phyloP scores from a whole-genome alignment of 495 filamentous ascomycete genomes.

The Jackrogersella minutella region DNA sequence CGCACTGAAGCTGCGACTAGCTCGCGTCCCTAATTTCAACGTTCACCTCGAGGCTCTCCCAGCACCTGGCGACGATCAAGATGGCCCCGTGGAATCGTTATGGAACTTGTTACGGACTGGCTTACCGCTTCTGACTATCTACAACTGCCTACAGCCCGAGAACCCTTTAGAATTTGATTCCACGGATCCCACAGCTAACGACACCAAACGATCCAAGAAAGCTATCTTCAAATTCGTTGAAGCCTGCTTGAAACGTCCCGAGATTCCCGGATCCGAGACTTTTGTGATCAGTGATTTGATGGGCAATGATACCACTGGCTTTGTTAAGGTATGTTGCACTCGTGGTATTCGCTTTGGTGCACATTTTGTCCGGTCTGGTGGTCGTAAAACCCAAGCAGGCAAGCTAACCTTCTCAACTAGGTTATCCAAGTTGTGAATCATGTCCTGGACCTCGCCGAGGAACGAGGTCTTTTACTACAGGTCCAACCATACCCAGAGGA shows the following conservation, averaged over 20 bases:
- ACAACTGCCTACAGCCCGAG: conserved; percentile 78
- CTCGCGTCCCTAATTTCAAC: conserved; percentile 84
- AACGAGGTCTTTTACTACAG: conserved; percentile 72
- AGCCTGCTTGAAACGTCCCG: conserved; percentile 69
- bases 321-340: conserved; percentile 77
- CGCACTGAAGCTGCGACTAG: conserved; percentile 78
- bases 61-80: conserved; percentile 62
- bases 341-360: neutral
- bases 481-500: conserved; percentile 57
- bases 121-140: conserved; percentile 85
- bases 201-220: conserved; percentile 70
- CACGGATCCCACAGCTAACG: conserved; percentile 62
- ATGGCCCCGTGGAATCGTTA: conserved; percentile 86
- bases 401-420: conserved; percentile 41
- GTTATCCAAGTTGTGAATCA: conserved; percentile 80
- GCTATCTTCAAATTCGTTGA: conserved; percentile 65
- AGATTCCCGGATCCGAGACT: conserved; percentile 78
- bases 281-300: conserved; percentile 93
- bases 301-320: conserved; percentile 93
- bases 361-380: neutral
- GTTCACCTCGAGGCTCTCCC: conserved; percentile 62
- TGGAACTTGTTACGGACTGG: conserved; percentile 90
- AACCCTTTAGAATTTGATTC: conserved; percentile 65
- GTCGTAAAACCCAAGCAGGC: neutral
- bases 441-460: conserved; percentile 85